phyloP scores from a whole-genome alignment of 371 early-diverging fungal species.

The Lichtheimia ramosa region DNA sequence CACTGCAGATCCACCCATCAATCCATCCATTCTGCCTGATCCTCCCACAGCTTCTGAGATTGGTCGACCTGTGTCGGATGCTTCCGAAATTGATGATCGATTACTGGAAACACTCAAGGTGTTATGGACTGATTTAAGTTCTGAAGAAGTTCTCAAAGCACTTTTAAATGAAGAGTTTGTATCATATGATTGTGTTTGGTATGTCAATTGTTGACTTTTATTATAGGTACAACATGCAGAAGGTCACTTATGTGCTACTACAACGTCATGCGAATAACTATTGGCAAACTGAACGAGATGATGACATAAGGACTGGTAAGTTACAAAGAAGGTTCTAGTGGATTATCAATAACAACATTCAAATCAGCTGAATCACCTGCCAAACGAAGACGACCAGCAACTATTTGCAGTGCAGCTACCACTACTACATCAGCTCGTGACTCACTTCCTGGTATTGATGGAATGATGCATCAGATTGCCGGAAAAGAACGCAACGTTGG shows the following conservation, averaged over 20 bases:
- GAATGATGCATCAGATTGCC: constrained; percentile 37
- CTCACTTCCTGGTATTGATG: constrained; percentile 35
- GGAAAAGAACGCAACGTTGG: constrained; percentile 19
- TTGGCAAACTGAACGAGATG: constrained; percentile 45
- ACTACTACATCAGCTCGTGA: constrained; percentile 4
- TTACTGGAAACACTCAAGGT: constrained; percentile 45
- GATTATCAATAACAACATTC: too few species aligned
- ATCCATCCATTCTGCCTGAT: constrained; percentile 35
- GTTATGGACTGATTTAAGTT: constrained; percentile 43
- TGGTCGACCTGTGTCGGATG: constrained; percentile 31
- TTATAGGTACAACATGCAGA: constrained; percentile 52
- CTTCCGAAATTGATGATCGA: constrained; percentile 42
- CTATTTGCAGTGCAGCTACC: constrained; percentile 39
- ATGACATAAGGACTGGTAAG: constrained; percentile 35
- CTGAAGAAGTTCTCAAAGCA: constrained; percentile 32
- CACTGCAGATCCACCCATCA: constrained; percentile 27
- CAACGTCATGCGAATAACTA: constrained; percentile 46
- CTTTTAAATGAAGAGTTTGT: constrained; percentile 43
- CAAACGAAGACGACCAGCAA: constrained; percentile 41
- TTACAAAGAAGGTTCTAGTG: background rate
- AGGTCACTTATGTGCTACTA: constrained; percentile 48
- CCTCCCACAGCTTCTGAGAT: constrained; percentile 43
- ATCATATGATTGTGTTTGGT: background rate
- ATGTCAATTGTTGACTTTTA: background rate
- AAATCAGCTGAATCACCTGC: constrained; percentile 6